Evolutionary conservation across 169 alveolate genomes (phyloP).

Genomic region (Cryptosporidium parvum): DNA sequence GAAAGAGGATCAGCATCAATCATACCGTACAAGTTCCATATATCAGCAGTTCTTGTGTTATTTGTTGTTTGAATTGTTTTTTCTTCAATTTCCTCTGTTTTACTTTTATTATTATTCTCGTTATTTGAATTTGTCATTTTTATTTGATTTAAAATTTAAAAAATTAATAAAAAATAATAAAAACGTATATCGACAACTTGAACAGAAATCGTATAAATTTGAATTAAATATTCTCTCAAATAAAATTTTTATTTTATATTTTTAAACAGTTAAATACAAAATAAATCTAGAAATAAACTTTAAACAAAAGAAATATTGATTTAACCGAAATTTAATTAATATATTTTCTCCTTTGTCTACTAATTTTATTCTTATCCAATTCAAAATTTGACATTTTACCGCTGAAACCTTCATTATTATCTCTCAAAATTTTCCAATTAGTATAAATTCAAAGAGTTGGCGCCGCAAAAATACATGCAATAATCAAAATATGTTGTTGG

Average conservation of each 20-base stretch:
- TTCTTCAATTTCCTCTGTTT: not conserved
- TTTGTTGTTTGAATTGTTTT: not conserved
- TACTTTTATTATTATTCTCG: not conserved
- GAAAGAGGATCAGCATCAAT: conserved; percentile 56
- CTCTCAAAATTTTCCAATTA: not conserved
- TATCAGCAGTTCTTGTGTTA: conserved; percentile 20
- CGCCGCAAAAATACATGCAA: not conserved
- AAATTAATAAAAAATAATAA: too few relatives aligned
- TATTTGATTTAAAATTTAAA: not conserved
- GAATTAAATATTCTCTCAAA: too few relatives aligned
- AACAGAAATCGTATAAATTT: too few relatives aligned
- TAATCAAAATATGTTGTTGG: not conserved
- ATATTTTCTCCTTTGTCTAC: not conserved
- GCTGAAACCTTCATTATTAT: not conserved
- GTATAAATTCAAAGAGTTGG: not conserved
- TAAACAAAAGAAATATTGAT: not conserved
- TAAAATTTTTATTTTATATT: too few relatives aligned
- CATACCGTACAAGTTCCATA: conserved; percentile 66
- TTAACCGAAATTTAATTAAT: not conserved
- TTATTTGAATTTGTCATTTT: not conserved
- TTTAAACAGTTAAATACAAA: too few relatives aligned
- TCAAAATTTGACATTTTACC: conserved; percentile 9
- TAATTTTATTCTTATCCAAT: not conserved
- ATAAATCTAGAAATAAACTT: not conserved
- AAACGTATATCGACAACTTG: not conserved